Evolutionary conservation across 371 early-diverging fungal species (phyloP).

Genomic region (Mortierella sp.): DNA sequence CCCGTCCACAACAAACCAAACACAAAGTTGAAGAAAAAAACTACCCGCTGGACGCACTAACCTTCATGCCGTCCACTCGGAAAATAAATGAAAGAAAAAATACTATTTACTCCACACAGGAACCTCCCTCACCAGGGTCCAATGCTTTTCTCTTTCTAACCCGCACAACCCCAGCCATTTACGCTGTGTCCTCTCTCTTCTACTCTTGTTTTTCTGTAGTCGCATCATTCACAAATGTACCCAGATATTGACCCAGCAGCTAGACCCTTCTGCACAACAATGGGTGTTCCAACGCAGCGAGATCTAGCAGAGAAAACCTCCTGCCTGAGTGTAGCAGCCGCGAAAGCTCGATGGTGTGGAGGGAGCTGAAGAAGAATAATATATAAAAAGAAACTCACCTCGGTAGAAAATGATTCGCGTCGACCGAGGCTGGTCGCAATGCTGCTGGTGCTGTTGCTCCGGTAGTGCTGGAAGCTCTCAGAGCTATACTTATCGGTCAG

Average conservation of each 20-base stretch:
- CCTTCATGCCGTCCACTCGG: not conserved
- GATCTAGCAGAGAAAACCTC: not conserved
- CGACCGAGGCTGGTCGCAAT: constrained; percentile 11
- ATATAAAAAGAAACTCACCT: constrained; percentile 22
- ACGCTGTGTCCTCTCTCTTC: no score
- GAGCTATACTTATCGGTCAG: not conserved
- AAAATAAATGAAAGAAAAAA: not conserved
- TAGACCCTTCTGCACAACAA: not conserved
- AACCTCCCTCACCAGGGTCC: not conserved
- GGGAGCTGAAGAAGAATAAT: not conserved
- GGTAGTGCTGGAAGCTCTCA: constrained; percentile 18
- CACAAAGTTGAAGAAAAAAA: not conserved
- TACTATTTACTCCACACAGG: not conserved
- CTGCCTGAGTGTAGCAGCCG: not conserved
- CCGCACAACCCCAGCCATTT: no score
- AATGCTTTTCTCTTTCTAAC: not conserved
- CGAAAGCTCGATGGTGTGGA: not conserved
- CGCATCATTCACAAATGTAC: no score
- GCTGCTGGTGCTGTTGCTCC: constrained; percentile 21
- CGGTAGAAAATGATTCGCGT: constrained; percentile 20
- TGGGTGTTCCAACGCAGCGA: not conserved
- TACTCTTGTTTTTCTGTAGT: no score
- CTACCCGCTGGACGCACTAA: not conserved
- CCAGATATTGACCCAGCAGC: not conserved
- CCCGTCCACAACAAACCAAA: not conserved